These are phyloP conservation scores for Parsonsia alboflavescens DNA, from an alignment of 257 asterid genomes.

Conservation along the genomic window DNA sequence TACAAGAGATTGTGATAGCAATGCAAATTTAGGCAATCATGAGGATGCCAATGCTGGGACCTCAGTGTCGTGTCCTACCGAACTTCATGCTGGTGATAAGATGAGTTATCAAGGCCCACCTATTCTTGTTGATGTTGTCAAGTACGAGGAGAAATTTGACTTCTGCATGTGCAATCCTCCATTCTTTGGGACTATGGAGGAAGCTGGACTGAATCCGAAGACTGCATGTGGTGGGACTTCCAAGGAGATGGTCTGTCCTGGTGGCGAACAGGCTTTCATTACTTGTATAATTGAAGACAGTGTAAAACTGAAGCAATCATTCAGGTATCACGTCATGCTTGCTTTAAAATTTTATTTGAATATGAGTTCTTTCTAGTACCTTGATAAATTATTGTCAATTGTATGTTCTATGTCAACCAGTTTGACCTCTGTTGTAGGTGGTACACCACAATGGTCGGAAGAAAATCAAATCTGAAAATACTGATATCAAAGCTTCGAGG, in stretches of 20 bases:
- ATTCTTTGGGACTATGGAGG: slow-evolving; percentile 81
- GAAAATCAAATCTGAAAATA: slow-evolving; percentile 69
- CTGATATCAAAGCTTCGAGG: slow-evolving; percentile 72
- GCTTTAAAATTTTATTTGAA: neutral
- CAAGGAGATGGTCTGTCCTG: slow-evolving; percentile 87
- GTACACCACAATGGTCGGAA: slow-evolving; percentile 94
- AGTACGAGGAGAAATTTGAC: slow-evolving; percentile 72
- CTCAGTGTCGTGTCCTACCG: slow-evolving; percentile 17
- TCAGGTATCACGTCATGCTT: slow-evolving; percentile 48
- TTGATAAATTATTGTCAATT: neutral
- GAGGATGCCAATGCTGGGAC: slow-evolving; percentile 18
- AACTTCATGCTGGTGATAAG: slow-evolving; percentile 16
- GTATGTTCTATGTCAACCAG: neutral
- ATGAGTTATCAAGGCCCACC: slow-evolving; percentile 42
- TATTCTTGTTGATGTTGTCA: slow-evolving; percentile 64
- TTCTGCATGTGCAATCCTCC: slow-evolving; percentile 99
- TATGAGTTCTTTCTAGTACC: neutral
- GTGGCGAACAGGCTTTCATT: slow-evolving; percentile 79
- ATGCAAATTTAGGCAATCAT: slow-evolving; percentile 8
- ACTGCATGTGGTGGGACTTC: slow-evolving; percentile 95
- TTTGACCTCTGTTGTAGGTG: slow-evolving; percentile 47
- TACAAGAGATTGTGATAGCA: slow-evolving; percentile 19
- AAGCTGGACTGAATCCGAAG: slow-evolving; percentile 86
- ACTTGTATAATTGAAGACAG: slow-evolving; percentile 78
- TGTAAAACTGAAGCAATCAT: slow-evolving; percentile 49